Evolutionary conservation across 75 land plant genomes (phyloP).

Genomic region (Cunninghamia lanceolata): DNA sequence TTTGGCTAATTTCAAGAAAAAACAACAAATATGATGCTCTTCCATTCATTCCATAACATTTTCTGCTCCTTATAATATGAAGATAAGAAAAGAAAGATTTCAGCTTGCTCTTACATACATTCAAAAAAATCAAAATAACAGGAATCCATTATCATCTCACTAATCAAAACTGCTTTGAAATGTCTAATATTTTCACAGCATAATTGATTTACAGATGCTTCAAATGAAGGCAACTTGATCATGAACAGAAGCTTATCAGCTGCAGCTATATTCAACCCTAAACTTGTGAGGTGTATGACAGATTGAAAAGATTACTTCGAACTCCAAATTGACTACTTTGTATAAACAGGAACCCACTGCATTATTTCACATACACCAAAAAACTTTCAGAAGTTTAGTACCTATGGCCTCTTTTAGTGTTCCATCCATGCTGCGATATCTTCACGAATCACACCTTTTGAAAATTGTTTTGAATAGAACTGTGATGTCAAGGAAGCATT

Average conservation of each 20-base stretch:
- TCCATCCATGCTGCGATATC: constrained; percentile 31
- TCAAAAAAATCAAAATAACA: neutral
- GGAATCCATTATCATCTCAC: neutral
- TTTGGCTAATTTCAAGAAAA: neutral
- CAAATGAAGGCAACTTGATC: neutral
- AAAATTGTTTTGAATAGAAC: neutral
- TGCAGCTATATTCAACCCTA: neutral
- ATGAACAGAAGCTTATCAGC: neutral
- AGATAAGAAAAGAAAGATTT: neutral
- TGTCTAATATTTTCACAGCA: neutral
- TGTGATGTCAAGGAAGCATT: neutral
- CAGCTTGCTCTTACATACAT: neutral
- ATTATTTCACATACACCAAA: neutral
- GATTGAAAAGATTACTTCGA: neutral
- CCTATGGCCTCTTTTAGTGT: neutral
- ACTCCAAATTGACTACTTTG: neutral
- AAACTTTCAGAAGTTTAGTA: neutral
- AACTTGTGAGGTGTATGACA: neutral
- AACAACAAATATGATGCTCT: neutral
- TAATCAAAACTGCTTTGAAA: neutral
- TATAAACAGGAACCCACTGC: neutral
- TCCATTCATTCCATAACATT: neutral
- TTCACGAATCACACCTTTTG: constrained; percentile 24
- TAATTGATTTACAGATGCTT: neutral
- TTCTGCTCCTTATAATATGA: neutral